Conservation (phyloP, 1,139 yeast genomes). For the Candida dubliniensis region DNA sequence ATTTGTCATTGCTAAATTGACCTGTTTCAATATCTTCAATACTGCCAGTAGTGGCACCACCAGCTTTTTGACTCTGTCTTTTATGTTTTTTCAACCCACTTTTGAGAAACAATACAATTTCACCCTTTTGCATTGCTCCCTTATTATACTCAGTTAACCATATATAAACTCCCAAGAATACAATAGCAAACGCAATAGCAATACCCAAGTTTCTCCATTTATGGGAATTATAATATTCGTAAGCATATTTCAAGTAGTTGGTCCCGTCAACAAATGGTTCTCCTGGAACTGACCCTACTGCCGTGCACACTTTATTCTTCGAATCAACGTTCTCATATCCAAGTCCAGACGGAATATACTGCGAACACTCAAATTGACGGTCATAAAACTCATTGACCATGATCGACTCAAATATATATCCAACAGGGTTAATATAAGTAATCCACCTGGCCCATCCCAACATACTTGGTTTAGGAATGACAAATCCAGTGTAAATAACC, state of each 20-base stretch:
- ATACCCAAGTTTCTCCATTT: constrained; percentile 89
- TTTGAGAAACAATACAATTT: constrained; percentile 65
- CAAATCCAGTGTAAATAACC: constrained; percentile 59
- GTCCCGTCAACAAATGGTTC: constrained; percentile 55
- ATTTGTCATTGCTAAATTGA: constrained; percentile 14
- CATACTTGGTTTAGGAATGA: constrained; percentile 55
- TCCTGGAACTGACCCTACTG: constrained; percentile 69
- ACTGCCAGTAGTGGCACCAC: not conserved
- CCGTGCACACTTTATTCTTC: constrained; percentile 53
- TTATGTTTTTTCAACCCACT: constrained; percentile 53
- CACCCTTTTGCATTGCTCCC: constrained; percentile 85
- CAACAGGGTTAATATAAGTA: constrained; percentile 55
- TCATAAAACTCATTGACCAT: constrained; percentile 55
- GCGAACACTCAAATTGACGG: constrained; percentile 48
- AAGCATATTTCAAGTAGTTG: constrained; percentile 48
- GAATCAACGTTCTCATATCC: constrained; percentile 40
- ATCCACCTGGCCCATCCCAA: constrained; percentile 67
- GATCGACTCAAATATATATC: constrained; percentile 54
- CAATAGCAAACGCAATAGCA: constrained; percentile 51
- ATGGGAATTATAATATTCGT: constrained; percentile 54
- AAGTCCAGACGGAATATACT: constrained; percentile 49
- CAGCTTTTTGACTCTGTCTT: constrained; percentile 11
- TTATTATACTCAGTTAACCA: constrained; percentile 63
- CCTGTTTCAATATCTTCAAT: constrained; percentile 11
- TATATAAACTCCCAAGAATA: constrained; percentile 59